Conservation (phyloP, 805 yeast species). For the Hanseniaspora thailandica region DNA sequence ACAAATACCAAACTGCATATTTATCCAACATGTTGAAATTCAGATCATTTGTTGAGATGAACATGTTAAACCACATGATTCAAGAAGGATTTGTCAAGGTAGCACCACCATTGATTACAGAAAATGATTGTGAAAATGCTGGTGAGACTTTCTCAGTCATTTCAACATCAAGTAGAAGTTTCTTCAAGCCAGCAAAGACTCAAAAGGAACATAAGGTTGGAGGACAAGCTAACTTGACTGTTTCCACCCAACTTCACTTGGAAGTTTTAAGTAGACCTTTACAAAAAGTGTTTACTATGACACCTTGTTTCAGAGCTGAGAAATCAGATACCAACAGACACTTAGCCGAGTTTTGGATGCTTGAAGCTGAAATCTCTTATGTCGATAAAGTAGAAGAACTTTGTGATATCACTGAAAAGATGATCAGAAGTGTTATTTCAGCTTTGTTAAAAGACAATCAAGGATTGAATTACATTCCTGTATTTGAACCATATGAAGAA, state of each 20-base stretch:
- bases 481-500: slow-evolving; percentile 18
- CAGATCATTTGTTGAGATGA: slow-evolving; percentile 53
- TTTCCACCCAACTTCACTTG: slow-evolving; percentile 81
- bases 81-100: slow-evolving; percentile 52
- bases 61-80: slow-evolving; percentile 45
- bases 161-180: slow-evolving; percentile 21
- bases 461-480: slow-evolving; percentile 18
- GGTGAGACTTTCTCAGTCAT: slow-evolving; percentile 72
- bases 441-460: slow-evolving; percentile 24
- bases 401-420: slow-evolving; percentile 52
- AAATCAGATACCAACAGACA: slow-evolving; percentile 83
- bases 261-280: slow-evolving; percentile 69
- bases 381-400: slow-evolving; percentile 46
- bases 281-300: slow-evolving; percentile 71
- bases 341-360: slow-evolving; percentile 92
- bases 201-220: slow-evolving; percentile 17
- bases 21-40: slow-evolving; percentile 57
- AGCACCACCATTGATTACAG: slow-evolving; percentile 74
- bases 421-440: slow-evolving; percentile 47
- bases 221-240: slow-evolving; percentile 48
- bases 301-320: slow-evolving; percentile 93
- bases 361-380: slow-evolving; percentile 81
- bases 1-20: slow-evolving; percentile 63
- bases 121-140: slow-evolving; percentile 94
- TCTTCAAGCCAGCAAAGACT: slow-evolving; percentile 13